phyloP scores from a whole-genome alignment of 2,329 filamentous ascomycete species.

The Tolypocladium capitatum region DNA sequence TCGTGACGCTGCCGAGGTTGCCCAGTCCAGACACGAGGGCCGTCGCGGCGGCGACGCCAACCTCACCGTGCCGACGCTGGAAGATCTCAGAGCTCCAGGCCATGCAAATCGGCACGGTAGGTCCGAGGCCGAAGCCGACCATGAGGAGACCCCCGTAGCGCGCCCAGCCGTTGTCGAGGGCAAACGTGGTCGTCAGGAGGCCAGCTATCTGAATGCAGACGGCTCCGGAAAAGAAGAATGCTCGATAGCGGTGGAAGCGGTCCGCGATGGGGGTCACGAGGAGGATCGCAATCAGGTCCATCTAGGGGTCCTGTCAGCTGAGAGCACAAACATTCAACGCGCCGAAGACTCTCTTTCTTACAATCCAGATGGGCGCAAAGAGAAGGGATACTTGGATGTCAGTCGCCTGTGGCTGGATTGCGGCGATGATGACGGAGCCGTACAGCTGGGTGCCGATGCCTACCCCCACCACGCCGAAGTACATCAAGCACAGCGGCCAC shows the following conservation, averaged over 20 bases:
- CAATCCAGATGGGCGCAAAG: slow-evolving; percentile 86
- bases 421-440: slow-evolving; percentile 71
- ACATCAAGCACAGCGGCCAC: slow-evolving; percentile 81
- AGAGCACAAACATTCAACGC: neutral
- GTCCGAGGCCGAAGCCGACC: slow-evolving; percentile 80
- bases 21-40: slow-evolving; percentile 79
- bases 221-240: slow-evolving; percentile 67
- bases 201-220: slow-evolving; percentile 70
- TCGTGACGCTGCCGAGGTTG: slow-evolving; percentile 74
- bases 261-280: slow-evolving; percentile 77
- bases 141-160: slow-evolving; percentile 81
- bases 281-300: slow-evolving; percentile 80
- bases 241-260: slow-evolving; percentile 68
- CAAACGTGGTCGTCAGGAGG: slow-evolving; percentile 66
- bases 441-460: slow-evolving; percentile 85
- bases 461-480: slow-evolving; percentile 87
- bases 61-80: slow-evolving; percentile 76
- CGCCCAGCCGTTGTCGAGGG: slow-evolving; percentile 58
- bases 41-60: slow-evolving; percentile 75
- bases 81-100: slow-evolving; percentile 88
- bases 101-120: slow-evolving; percentile 88
- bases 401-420: slow-evolving; percentile 61
- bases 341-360: slow-evolving; percentile 35
- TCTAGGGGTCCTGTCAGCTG: slow-evolving; percentile 30
- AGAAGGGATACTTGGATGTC: slow-evolving; percentile 67